Base-by-base conservation (phyloP, 2,329 filamentous ascomycete genomes). In the Aspergillus intermedius region DNA sequence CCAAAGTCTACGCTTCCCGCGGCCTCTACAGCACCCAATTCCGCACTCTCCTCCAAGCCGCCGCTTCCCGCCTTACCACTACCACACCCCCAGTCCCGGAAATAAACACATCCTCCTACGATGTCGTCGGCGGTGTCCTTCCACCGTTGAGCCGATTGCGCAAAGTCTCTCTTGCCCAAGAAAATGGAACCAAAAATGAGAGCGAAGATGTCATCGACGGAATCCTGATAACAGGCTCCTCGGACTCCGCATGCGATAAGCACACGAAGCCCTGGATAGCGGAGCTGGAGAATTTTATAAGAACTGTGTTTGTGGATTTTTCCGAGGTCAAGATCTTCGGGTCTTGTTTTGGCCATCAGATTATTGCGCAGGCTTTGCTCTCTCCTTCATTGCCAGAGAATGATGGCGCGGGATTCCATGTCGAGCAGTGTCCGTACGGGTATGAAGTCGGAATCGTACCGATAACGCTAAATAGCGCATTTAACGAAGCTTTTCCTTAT, bases 1-100 rank as follows among this genome's bases (percentile, higher is more conserved):
- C 58, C 9, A 46, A 56, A 22, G 59, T 69, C 47, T 68, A 67
- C 49, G 49, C 50, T 15, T 46, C 57, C 13, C 64, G 61, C 5
- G 67, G 67, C 43, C 54, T 68, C 37, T 69, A 66, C 53, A 68
- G 65, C 44, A 62, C 67, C 3, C 65, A 65, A 34, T 69, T 70
- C 51, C 59, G 61, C 2, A 44, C 44, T 3, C 57, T 69, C 1
- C 62, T 70, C 2, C 57, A 62, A 49, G 46, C 56, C 30, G 66
- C 67, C 1, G 60, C 66, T 1, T 42, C 49, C 7, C 60, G 65
- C 5, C 44, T 67, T 9, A 61, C 45, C 12, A 9, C 40, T 19
- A 9, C 49, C 41, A 28, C 39, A 44, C 21, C 42, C 49, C 12
- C 48, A 52, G 8, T 28, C 60, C 13, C 23, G 7, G 47, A 51